Base-by-base conservation (phyloP, 805 yeast genomes). In the Vanderwaltozyma tropicalis region DNA sequence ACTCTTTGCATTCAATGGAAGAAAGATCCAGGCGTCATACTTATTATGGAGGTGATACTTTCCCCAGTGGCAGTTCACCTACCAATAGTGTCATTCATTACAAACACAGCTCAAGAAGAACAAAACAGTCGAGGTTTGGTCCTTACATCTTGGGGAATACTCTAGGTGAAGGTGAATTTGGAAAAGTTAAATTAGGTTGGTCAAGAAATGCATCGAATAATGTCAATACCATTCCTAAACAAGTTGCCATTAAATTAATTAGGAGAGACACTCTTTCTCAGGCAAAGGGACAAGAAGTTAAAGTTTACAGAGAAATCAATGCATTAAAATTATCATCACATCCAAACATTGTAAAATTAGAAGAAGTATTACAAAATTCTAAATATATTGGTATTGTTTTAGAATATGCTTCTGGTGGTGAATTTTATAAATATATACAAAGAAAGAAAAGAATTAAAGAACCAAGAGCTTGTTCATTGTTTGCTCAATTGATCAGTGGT, bases 161-260 rank as follows among this genome's bases (percentile, higher is more conserved):
- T 0, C 65, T 92, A 10, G 99, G 99, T 19, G 96, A 89, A 63
- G 99, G 99, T 31, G 98, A 92, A 59, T 92, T 92, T 59, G 99
- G 98, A 40, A 89, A 92, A 61, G 99, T 92, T 42, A 92, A 92
- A 59, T 68, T 92, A n/a, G 97, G 96, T 11, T 89, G 96, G 96
- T 70, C 94, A 43, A 84, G 84, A 55, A 88, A 78, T 17, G 2
- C 18, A 8, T 10, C 24, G 3, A 31, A 33, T 28, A 33, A 32
- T 29, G 13, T 32, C 39, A 22, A 21, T 18, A 59, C 48, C 8
- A 47, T 55, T 8, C 82, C 86, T 3, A 72, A 81, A 31, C 94
- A 87, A 63, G 95, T 87, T 10, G 98, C 98, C 33, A 87, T 92
- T 52, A 92, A 92, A 55, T 74, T 92, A 45, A 86, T 92, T 43